Conservation (phyloP, 2,329 filamentous ascomycete species). For the Monosporascus sp. region DNA sequence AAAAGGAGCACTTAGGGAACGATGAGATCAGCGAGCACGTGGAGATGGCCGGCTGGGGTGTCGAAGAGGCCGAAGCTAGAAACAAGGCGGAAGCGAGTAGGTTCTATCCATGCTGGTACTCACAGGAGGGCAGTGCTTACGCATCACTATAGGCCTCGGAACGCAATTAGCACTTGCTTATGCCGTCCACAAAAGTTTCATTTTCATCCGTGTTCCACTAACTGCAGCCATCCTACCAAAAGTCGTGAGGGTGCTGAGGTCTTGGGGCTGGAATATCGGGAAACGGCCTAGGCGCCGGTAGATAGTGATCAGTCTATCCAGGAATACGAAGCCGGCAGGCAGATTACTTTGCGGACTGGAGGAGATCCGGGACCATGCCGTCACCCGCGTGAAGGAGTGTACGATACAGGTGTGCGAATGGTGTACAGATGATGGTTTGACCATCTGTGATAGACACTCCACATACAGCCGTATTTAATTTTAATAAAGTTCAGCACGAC, state of each 20-base stretch:
- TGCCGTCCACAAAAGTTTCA: slow-evolving; percentile 95
- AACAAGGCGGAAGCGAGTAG: slow-evolving; percentile 68
- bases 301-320: neutral
- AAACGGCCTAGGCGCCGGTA: slow-evolving; percentile 44
- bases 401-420: neutral
- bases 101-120: slow-evolving; percentile 30
- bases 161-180: slow-evolving; percentile 92
- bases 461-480: neutral
- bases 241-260: slow-evolving; percentile 80
- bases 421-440: too few species aligned
- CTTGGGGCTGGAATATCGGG: slow-evolving; percentile 94
- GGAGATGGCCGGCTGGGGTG: slow-evolving; percentile 53
- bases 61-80: slow-evolving; percentile 56
- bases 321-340: slow-evolving; percentile 12
- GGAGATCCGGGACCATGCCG: neutral
- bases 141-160: slow-evolving; percentile 43
- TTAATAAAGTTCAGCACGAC: neutral
- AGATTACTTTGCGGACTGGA: neutral
- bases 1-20: slow-evolving; percentile 36
- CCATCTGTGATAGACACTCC: neutral
- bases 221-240: slow-evolving; percentile 89
- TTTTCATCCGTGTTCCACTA: slow-evolving; percentile 89
- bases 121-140: slow-evolving; percentile 8
- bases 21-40: slow-evolving; percentile 39
- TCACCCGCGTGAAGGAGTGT: neutral